These are phyloP conservation scores for Penicillium verrucosum DNA, from an alignment of 2,329 filamentous ascomycete genomes.

Conservation along the genomic window DNA sequence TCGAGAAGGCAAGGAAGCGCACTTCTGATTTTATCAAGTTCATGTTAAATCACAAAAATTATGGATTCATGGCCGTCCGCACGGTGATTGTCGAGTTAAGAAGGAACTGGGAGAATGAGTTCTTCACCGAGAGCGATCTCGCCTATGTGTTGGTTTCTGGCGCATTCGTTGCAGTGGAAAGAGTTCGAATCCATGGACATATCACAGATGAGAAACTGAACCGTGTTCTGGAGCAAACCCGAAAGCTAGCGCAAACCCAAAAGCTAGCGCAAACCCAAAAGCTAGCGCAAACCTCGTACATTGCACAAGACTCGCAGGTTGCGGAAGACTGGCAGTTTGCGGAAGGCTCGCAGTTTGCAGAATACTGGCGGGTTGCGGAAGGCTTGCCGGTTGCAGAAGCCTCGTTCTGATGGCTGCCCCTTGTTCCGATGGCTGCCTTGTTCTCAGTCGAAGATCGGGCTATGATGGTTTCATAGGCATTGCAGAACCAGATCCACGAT, in stretches of 20 bases:
- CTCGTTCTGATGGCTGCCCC: too few species aligned
- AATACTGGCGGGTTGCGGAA: too few species aligned
- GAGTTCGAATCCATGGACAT: not conserved
- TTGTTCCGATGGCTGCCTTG: not conserved
- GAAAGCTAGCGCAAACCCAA: not conserved
- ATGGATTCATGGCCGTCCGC: not conserved
- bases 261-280: not conserved
- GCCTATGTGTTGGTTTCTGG: not conserved
- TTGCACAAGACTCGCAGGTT: too few species aligned
- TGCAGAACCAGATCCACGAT: slow-evolving; percentile 44
- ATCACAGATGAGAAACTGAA: not conserved
- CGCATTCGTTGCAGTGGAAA: not conserved
- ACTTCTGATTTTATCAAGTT: not conserved
- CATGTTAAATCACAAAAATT: not conserved
- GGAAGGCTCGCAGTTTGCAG: too few species aligned
- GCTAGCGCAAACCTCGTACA: not conserved
- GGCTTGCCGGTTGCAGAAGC: too few species aligned
- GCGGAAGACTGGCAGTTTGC: too few species aligned
- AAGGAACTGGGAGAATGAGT: not conserved
- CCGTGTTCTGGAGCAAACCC: not conserved
- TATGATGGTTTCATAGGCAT: slow-evolving; percentile 32
- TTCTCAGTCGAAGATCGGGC: not conserved
- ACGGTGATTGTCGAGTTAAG: not conserved
- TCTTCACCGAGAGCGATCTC: not conserved
- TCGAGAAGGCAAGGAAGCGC: not conserved